Base-by-base conservation (phyloP, 2,329 filamentous ascomycete species). In the Nemania serpens region DNA sequence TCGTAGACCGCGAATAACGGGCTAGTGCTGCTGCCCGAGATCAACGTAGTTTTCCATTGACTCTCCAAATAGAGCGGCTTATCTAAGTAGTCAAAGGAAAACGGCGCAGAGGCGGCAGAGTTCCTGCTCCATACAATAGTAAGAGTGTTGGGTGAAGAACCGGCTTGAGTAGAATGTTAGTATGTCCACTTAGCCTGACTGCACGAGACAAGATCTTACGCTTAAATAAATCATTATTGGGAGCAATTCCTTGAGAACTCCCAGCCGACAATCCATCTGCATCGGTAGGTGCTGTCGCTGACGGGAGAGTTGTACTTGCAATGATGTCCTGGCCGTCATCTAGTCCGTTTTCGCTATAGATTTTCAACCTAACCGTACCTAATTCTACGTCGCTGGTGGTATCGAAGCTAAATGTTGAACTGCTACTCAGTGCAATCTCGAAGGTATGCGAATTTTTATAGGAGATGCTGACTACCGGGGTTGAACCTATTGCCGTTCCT, bases 21-120 rank as follows among this genome's bases (percentile, higher is more conserved):
- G 17, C 62, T 64, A 15, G 59, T 66, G 43, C 68, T 71, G 0
- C 4, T 58, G 48, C 69, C 70, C 1, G 53, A 48, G 13, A 20
- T 34, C 2, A 65, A 59, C 2, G 29, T 54, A n/a, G 65, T 68
- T 2, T 53, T 18, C 70, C 70, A 71, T 39, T 64, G 42, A 34
- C 66, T 64, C 41, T 71, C 62, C 13, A 68, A 48, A 56, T 69
- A 71, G 49, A 71, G 49, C 4, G 65, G 58, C 29, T 50, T 1
- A 18, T 56, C 25, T 29, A 29, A 29, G 25, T 29, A 7, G 7
- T 29, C 4, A 7, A 29, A 29, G 4, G 25, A 29, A 29, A 5
- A 6, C 5, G 34, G 34, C 10, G 10, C 34, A 37, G 7, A 7
- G 25, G 3, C n/a, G 37, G 15, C 1, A 17, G 37, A 13, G 15